Percentiles rank a stretch among this genome's conserved stretches.
These are phyloP conservation scores for Symmetrospora coprosmae DNA, from an alignment of 768 basidiomycete species.

Conservation along the genomic window DNA sequence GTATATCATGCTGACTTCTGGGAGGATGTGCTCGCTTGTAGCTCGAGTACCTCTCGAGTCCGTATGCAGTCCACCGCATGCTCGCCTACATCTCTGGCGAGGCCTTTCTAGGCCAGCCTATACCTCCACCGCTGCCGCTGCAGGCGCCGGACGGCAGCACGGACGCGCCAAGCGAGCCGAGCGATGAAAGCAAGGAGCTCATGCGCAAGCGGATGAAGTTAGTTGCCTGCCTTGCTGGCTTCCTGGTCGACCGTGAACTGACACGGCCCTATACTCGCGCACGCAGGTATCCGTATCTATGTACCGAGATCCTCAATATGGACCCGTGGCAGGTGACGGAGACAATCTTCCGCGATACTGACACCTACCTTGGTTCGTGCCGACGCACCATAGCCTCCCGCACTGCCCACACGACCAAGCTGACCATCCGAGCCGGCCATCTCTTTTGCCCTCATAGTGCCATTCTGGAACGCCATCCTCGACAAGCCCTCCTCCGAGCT, in stretches of 20 bases:
- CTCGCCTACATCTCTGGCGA: conserved; percentile 22
- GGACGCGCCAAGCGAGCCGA: background rate
- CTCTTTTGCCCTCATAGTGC: conserved; percentile 3
- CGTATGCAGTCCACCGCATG: background rate
- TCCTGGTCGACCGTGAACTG: background rate
- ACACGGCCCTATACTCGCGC: background rate
- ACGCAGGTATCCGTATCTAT: conserved; percentile 22
- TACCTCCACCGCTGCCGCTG: background rate
- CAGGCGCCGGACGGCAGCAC: background rate
- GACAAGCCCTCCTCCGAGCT: background rate
- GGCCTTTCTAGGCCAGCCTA: conserved; percentile 9
- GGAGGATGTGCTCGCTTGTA: background rate
- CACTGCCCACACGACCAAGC: too few species aligned
- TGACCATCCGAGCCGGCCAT: too few species aligned
- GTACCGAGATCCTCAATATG: conserved; percentile 18
- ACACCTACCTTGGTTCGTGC: conserved; percentile 9
- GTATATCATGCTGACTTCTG: background rate
- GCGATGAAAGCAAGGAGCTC: conserved; percentile 5
- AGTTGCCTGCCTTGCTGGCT: background rate
- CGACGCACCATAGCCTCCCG: background rate
- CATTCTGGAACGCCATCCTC: conserved; percentile 24
- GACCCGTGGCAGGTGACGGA: conserved; percentile 13
- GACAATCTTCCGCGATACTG: conserved; percentile 11
- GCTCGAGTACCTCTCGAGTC: conserved; percentile 20
- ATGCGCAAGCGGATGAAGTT: conserved; percentile 18